Percentiles rank a stretch among this genome's conserved stretches.
Conservation (phyloP, 495 filamentous ascomycete genomes). For the Penicilliopsis zonata region DNA sequence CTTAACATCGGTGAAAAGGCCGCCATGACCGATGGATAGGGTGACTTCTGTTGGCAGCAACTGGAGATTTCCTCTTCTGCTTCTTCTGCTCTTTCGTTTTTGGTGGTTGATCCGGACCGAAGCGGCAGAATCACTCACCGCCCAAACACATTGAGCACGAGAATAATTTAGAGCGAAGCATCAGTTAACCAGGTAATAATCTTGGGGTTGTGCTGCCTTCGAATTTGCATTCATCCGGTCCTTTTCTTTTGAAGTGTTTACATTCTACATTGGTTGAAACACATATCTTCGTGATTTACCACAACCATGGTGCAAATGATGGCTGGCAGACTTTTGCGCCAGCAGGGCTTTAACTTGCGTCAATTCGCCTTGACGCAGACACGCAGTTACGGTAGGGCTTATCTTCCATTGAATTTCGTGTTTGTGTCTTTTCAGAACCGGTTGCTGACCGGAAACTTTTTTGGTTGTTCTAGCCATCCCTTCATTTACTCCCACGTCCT, state of each 20-base stretch:
- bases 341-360: slow-evolving; percentile 19
- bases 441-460: slow-evolving; percentile 1
- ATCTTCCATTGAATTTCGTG: neutral
- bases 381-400: slow-evolving; percentile 12
- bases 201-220: no score
- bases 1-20: slow-evolving; percentile 41
- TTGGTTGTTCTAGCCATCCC: slow-evolving; percentile 26
- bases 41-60: neutral
- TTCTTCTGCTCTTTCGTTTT: slow-evolving; percentile 4
- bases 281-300: neutral
- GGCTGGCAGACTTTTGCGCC: slow-evolving; percentile 27
- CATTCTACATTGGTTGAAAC: neutral
- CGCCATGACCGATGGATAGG: slow-evolving; percentile 38
- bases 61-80: slow-evolving; percentile 2
- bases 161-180: neutral
- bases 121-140: slow-evolving; percentile 1
- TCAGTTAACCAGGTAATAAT: no score
- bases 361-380: slow-evolving; percentile 22
- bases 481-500: slow-evolving; percentile 35
- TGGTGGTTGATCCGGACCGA: slow-evolving; percentile 1
- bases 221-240: neutral
- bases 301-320: slow-evolving; percentile 26
- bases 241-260: neutral
- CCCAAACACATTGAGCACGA: no score
- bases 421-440: neutral